phyloP scores from a whole-genome alignment of 148 eudicot genomes.

The Cornus florida region DNA sequence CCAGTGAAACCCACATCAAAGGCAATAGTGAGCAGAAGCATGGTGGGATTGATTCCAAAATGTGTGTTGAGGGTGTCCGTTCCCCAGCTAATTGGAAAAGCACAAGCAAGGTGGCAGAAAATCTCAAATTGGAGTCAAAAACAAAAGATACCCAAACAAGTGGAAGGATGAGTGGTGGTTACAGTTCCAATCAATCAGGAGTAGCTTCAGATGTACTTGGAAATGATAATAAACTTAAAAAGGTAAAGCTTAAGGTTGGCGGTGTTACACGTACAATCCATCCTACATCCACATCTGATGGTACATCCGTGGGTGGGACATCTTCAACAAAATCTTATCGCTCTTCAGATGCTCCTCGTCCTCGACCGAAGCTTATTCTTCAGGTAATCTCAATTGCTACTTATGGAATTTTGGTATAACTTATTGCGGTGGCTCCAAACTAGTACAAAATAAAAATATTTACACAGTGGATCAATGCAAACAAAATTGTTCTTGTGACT shows the following conservation, averaged over 20 bases:
- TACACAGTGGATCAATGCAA: too few species aligned
- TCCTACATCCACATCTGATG: conserved; percentile 12
- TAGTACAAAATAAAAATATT: too few species aligned
- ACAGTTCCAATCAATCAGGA: conserved; percentile 12
- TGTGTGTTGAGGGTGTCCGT: conserved; percentile 12
- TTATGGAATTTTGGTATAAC: neutral
- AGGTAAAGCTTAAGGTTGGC: conserved; percentile 44
- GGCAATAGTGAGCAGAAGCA: neutral
- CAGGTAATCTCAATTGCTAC: conserved; percentile 2
- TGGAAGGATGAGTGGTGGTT: conserved; percentile 1
- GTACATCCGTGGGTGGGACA: conserved; percentile 6
- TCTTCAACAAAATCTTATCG: conserved; percentile 13
- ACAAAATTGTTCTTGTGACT: too few species aligned
- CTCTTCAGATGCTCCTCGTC: conserved; percentile 8
- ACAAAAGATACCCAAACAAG: neutral
- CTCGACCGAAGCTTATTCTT: conserved; percentile 10
- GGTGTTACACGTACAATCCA: conserved; percentile 36
- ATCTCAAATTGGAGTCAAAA: neutral
- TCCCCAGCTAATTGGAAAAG: conserved; percentile 8
- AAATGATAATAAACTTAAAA: conserved; percentile 30
- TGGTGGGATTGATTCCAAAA: neutral
- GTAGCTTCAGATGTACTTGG: conserved; percentile 15
- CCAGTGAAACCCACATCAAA: neutral
- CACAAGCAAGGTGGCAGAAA: neutral
- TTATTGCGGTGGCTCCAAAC: neutral